phyloP scores from a whole-genome alignment of 768 basidiomycete species.

The Auricularia sp. region DNA sequence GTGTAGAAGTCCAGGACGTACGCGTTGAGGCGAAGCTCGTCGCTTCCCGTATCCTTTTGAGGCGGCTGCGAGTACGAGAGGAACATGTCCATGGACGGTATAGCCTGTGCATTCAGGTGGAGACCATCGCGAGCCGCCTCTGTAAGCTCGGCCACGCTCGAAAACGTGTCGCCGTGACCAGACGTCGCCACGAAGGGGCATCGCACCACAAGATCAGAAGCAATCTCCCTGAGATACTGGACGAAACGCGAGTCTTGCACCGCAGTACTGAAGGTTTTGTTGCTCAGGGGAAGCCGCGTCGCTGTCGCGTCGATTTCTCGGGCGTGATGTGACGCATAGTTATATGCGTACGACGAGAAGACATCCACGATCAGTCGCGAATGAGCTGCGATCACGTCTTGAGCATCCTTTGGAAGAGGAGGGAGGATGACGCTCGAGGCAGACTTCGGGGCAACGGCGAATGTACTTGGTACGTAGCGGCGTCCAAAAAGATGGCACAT shows the following conservation, averaged over 20 bases:
- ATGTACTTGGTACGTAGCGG: slow-evolving; percentile 39
- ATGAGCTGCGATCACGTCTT: slow-evolving; percentile 34
- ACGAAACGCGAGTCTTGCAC: slow-evolving; percentile 21
- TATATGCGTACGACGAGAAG: slow-evolving; percentile 46
- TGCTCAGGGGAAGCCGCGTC: slow-evolving; percentile 39
- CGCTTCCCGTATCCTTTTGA: slow-evolving; percentile 13
- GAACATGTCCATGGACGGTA: slow-evolving; percentile 37
- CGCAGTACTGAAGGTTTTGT: slow-evolving; percentile 13
- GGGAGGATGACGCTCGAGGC: slow-evolving; percentile 51
- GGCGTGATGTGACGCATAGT: slow-evolving; percentile 33
- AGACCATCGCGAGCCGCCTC: slow-evolving; percentile 43
- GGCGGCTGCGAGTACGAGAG: neutral
- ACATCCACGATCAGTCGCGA: slow-evolving; percentile 38
- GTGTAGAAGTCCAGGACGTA: slow-evolving; percentile 60
- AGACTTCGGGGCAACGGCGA: slow-evolving; percentile 32
- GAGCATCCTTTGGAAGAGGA: slow-evolving; percentile 31
- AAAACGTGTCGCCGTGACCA: slow-evolving; percentile 49
- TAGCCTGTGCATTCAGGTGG: slow-evolving; percentile 45
- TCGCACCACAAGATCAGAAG: slow-evolving; percentile 32
- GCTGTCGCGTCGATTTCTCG: slow-evolving; percentile 31
- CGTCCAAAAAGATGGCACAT: slow-evolving; percentile 60
- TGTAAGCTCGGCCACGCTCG: slow-evolving; percentile 40
- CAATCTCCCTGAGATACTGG: slow-evolving; percentile 26
- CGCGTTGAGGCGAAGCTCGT: slow-evolving; percentile 39
- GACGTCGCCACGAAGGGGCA: slow-evolving; percentile 61